phyloP scores from a whole-genome alignment of 1,139 yeast genomes.

The Arxiozyma slooffiae region DNA sequence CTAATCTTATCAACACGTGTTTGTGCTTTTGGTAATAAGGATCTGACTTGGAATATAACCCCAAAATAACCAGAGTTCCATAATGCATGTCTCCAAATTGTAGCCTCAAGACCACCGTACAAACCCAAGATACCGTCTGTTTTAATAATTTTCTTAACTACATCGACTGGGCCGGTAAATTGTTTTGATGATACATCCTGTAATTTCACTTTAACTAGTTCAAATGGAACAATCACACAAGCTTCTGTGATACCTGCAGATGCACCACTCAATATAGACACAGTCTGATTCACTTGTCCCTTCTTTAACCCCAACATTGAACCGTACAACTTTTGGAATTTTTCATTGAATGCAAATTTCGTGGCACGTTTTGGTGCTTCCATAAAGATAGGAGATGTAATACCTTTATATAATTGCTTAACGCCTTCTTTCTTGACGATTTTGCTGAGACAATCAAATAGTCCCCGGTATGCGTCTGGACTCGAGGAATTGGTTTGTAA shows the following conservation, averaged over 20 bases:
- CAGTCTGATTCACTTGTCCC: slow-evolving; percentile 71
- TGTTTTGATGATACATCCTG: slow-evolving; percentile 81
- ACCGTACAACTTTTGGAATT: slow-evolving; percentile 84
- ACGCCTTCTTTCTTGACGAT: slow-evolving; percentile 81
- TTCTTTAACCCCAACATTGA: slow-evolving; percentile 43
- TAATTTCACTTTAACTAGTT: slow-evolving; percentile 71
- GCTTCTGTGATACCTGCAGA: slow-evolving; percentile 98
- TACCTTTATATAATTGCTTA: slow-evolving; percentile 79
- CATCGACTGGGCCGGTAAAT: no score
- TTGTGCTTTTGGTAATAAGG: slow-evolving; percentile 68
- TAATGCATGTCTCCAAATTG: slow-evolving; percentile 89
- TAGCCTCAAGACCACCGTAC: slow-evolving; percentile 92
- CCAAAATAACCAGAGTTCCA: slow-evolving; percentile 99
- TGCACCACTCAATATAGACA: slow-evolving; percentile 90
- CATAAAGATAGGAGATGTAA: slow-evolving; percentile 92
- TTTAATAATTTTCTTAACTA: slow-evolving; percentile 56
- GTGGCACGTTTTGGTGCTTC: slow-evolving; percentile 99
- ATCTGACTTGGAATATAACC: slow-evolving; percentile 77
- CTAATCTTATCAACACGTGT: slow-evolving; percentile 60
- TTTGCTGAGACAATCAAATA: background rate
- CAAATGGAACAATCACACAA: slow-evolving; percentile 94
- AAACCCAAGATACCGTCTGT: slow-evolving; percentile 73
- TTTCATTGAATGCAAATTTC: slow-evolving; percentile 95
- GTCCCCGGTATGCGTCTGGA: slow-evolving; percentile 45
- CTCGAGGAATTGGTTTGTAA: slow-evolving; percentile 44